Base-by-base conservation (phyloP, 2,329 filamentous ascomycete genomes). In the Sordariomycetes sp. region DNA sequence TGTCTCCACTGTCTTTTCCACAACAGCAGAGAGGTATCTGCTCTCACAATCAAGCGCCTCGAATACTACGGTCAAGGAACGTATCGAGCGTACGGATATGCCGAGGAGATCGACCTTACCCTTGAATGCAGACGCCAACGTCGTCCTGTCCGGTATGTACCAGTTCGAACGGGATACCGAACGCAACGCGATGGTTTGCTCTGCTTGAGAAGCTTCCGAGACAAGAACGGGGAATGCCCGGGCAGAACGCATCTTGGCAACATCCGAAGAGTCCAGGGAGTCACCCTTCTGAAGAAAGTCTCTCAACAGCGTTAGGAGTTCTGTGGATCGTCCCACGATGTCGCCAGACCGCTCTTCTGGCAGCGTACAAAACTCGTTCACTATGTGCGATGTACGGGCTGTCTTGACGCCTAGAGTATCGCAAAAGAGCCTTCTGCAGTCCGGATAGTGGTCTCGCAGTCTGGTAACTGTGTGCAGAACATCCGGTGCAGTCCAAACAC, bases 401-500 rank as follows among this genome's bases (percentile, higher is more conserved):
- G 48, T 3, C 5, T 25, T 16, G 18, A 51, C 48, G n/a, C 20
- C 20, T 25, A 61, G 43, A 22, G 16, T 7, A 32, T 53, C 1
- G 35, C 54, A 58, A n/a, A 61, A 61, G 16, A 61, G 25, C 25
- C 1, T 55, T 32, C 35, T n/a, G 18, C 58, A 61, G 34, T 61
- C 60, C 28, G 35, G 11, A 52, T 61, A 61, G 43, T 35, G 58
- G 20, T 10, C 54, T 14, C 22, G 14, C n/a, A 61, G 60, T 22
- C 28, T 59, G 16, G 34, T 58, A 1, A 58, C 58, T 8, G 46
- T 54, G 20, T 58, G 57, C 25, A 61, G 34, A 8, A 20, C 12
- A 18, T 35, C 16, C 24, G 60, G 60, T 28, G 60, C 60, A 51
- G 16, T 59, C 58, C 60, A 61, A 7, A 61, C 60, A 32, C 58